Conservation (phyloP, 2,329 filamentous ascomycete species). For the Phialocephala sp. region DNA sequence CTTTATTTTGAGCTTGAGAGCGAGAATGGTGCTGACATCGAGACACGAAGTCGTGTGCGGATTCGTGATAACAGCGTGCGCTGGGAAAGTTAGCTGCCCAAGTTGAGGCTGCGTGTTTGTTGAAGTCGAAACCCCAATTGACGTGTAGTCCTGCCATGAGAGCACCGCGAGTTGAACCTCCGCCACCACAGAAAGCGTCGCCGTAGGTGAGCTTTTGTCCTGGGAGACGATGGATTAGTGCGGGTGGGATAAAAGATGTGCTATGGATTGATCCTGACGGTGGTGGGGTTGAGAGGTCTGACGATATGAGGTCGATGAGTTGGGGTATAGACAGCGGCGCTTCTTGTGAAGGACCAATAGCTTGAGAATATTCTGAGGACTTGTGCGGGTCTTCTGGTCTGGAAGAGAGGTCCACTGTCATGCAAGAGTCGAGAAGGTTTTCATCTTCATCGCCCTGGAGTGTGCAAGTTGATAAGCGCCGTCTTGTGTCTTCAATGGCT, state of each 20-base stretch:
- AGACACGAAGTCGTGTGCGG: conserved; percentile 56
- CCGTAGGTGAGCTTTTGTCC: conserved; percentile 67
- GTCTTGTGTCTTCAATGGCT: conserved; percentile 22
- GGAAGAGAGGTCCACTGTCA: background rate
- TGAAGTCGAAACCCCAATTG: conserved; percentile 68
- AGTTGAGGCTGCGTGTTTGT: conserved; percentile 29
- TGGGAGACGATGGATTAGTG: conserved; percentile 29
- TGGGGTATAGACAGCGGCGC: background rate
- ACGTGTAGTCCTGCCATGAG: conserved; percentile 61
- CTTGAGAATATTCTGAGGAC: background rate
- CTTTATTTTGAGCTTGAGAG: conserved; percentile 7
- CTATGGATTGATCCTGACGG: conserved; percentile 35
- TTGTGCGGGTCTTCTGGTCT: background rate
- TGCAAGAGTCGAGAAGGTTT: background rate
- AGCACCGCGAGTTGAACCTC: conserved; percentile 73
- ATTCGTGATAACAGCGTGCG: conserved; percentile 53
- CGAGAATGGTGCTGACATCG: conserved; percentile 5
- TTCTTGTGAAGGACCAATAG: conserved; percentile 10
- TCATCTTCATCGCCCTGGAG: background rate
- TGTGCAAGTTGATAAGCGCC: conserved; percentile 8
- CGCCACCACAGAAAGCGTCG: conserved; percentile 76
- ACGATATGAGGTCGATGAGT: conserved; percentile 25
- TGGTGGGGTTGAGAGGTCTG: conserved; percentile 28
- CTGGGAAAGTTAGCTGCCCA: conserved; percentile 38
- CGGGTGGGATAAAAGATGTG: conserved; percentile 20